Base-by-base conservation (phyloP, 768 basidiomycete genomes). In the Fomitopsis pulvina region DNA sequence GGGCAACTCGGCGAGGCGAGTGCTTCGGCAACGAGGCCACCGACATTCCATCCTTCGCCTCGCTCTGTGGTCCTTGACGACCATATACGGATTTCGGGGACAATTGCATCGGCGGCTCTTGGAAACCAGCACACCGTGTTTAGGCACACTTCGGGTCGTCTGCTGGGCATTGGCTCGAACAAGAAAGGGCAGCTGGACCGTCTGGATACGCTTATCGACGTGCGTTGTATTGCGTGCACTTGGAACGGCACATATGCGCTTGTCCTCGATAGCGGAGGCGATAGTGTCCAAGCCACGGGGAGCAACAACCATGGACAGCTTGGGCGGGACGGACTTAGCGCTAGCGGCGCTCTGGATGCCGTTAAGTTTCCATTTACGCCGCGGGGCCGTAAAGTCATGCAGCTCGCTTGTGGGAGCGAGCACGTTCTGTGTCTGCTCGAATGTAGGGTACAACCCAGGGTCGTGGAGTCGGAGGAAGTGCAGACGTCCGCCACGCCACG, bases 191-290 rank as follows among this genome's bases (percentile, higher is more conserved):
- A 87, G 29, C 59, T 70, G 28, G 70, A 65, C n/a, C 7, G 4
- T 5, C 39, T 75, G 32, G 52, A 54, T 11, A 38, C 45, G 18
- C 48, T 70, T 24, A 50, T 16, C 16, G 52, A 59, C 22, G 64
- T 72, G 12, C 52, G 49, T 30, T 53, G 56, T 9, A 64, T 85
- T 26, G 75, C 68, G 2, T 87, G 85, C 57, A 87, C 88, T 2
- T 92, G 91, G 91, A 88, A 87, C 53, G 84, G 87, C 10, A 85
- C 87, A 8, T 90, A 83, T 56, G 60, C 73, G 26, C 64, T 76
- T 2, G 50, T 60, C 1, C 63, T 53, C 41, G 60, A 44, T 12
- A 47, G 42, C 10, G 52, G 11, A 22, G 10, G 75, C 78, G 54
- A 75, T 93, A 51, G 1, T 48, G 53, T 48, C 52, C 50, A 24